Base-by-base conservation (phyloP, 169 alveolate genomes). In the Babesia microti region DNA sequence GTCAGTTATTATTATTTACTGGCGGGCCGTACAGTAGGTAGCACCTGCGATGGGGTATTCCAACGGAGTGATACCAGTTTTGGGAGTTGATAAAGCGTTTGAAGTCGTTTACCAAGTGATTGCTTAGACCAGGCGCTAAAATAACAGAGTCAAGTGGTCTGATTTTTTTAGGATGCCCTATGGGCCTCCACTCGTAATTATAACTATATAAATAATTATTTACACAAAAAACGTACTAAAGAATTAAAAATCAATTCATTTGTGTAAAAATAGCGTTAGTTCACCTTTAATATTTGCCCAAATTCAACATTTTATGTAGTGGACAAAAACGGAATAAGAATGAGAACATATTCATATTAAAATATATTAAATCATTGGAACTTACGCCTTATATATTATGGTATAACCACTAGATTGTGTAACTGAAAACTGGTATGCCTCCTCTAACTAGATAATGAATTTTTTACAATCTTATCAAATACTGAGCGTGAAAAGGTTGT, bases 41-140 rank as follows among this genome's bases (percentile, higher is more conserved):
- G 3, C 89, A 82, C 21, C 89, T 59, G 15, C 89, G 67, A 46
- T 81, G 78, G 5, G 89, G 89, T 26, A 81, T 79, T 6, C 89
- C 89, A 18, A 74, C 43, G 26, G 47, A 56, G 6, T 68, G 29
- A 17, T 81, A 81, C 89, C 89, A 80, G 12, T 74, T 55, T 22
- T 55, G 42, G 12, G 58, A 37, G 27, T 35, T 36, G 30, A 57
- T 52, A 57, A 39, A 40, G 1, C 42, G 53, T 6, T 57, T 34
- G 4, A 57, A 23, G 27, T 57, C 69, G 22, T 46, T 57, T 11
- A 57, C 41, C 30, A 57, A 48, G 22, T 57, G 45, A 5, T 44
- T 46, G 26, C 32, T 24, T 35, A 57, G 37, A 19, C 49, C 23
- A 32, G 47, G 43, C 1, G 69, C 60, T 33, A 57, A 41, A 2